A percentile compares a stretch with the other conserved stretches of the same genome.
phyloP scores from a whole-genome alignment of 202 grass and related monocot genomes.

The Schoenoplectus triqueter region DNA sequence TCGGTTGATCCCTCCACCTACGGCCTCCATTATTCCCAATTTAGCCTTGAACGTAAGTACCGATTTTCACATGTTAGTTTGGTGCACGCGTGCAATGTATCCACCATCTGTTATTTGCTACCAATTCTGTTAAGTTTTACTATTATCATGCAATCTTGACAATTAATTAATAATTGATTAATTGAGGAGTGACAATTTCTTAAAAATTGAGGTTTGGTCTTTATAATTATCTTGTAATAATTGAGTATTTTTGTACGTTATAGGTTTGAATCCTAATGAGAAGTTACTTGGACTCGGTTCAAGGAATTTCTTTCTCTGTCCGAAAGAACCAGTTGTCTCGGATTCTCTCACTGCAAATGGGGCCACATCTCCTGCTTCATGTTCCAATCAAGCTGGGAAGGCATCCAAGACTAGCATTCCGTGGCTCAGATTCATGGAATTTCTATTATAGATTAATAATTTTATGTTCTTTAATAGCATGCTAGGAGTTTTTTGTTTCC shows the following conservation, averaged over 20 bases:
- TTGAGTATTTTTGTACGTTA: not conserved
- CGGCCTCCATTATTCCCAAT: slow-evolving; percentile 89
- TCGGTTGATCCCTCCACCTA: slow-evolving; percentile 50
- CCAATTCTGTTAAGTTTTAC: not conserved
- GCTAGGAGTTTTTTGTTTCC: not conserved
- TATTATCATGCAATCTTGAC: not conserved
- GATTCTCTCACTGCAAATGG: slow-evolving; percentile 32
- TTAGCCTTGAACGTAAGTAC: slow-evolving; percentile 80
- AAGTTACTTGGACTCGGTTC: slow-evolving; percentile 76
- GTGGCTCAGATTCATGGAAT: slow-evolving; percentile 42
- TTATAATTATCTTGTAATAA: not conserved
- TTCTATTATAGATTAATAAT: slow-evolving; percentile 32
- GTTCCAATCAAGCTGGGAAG: slow-evolving; percentile 33
- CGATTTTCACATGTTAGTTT: not conserved
- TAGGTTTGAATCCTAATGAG: slow-evolving; percentile 71
- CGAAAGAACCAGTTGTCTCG: slow-evolving; percentile 22
- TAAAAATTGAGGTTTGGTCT: not conserved
- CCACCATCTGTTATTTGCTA: slow-evolving; percentile 19
- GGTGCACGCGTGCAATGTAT: not conserved
- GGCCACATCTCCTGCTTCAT: slow-evolving; percentile 41
- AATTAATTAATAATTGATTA: not conserved
- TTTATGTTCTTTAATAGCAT: slow-evolving; percentile 4
- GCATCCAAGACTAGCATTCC: slow-evolving; percentile 18
- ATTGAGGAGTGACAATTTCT: not conserved
- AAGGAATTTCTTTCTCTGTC: slow-evolving; percentile 92